Base-by-base conservation (phyloP, 345 rosid species). In the Hirschfeldia incana region DNA sequence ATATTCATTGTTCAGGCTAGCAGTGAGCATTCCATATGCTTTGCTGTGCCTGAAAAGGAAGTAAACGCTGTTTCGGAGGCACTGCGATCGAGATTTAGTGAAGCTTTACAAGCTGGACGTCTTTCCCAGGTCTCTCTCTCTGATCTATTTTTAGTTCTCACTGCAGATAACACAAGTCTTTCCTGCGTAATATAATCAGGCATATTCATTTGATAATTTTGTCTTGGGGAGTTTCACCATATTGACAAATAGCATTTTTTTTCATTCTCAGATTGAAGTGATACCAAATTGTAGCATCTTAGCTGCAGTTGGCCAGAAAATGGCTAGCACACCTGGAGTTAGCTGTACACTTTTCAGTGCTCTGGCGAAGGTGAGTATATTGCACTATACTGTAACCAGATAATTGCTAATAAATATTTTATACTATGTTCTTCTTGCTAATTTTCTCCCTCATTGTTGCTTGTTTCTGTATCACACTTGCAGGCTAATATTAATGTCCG, bases 241-340 rank as follows among this genome's bases (percentile, higher is more conserved):
- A 82, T 80, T 84, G 26, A 13, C 30, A 51, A 61, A 49, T 13
- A 32, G 12, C 44, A 36, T 36, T 27, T 11, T 51, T 10, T 32
- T 53, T 17, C 3, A 21, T 64, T 71, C 57, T 61, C 88, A 95
- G 99, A 93, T 95, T 69, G 92, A 87, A 33, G 80, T 95, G 63
- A 84, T 95, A 82, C 91, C 86, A 57, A 93, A 91, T 69, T 93
- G 98, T 86, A 93, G 99, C 84, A 93, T 95, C 85, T 85, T 95
- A 82, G 98, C 99, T 51, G 77, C 98, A 26, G 98, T 95, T 63
- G 99, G 99, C 70, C 98, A 93, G 92, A 93, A 90, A 85, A 95
- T 95, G 99, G 97, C 99, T 0, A 95, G 99, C 57, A 95, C 99
- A 65, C 97, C 98, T 67, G 98, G 99, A 75, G 99, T 95, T 67